Conservation (phyloP, 495 filamentous ascomycete genomes). For the Xylaria bambusicola region DNA sequence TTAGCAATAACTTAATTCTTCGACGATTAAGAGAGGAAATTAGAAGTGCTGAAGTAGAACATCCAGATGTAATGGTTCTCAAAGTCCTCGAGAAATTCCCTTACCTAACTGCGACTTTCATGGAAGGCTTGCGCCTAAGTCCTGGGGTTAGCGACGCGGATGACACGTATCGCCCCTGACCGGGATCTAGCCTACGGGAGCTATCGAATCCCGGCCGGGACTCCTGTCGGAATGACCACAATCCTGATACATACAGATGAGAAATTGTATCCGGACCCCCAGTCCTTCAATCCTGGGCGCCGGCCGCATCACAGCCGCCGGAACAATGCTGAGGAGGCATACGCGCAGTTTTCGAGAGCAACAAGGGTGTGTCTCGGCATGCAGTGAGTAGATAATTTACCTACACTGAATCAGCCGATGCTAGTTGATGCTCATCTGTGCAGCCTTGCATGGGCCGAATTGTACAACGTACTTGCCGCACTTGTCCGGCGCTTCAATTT, state of each 20-base stretch:
- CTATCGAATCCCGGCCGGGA: constrained; percentile 51
- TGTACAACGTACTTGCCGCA: constrained; percentile 24
- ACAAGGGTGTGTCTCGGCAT: constrained; percentile 33
- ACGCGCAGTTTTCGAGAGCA: constrained; percentile 30
- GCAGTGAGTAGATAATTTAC: constrained; percentile 32
- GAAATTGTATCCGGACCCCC: constrained; percentile 23
- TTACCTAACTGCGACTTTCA: constrained; percentile 36
- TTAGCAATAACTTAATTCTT: too few species aligned
- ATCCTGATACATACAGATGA: constrained; percentile 35
- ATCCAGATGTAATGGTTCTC: too few species aligned
- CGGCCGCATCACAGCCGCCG: constrained; percentile 21
- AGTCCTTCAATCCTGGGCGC: constrained; percentile 23
- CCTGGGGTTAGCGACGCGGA: constrained; percentile 38
- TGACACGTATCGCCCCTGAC: constrained; percentile 40
- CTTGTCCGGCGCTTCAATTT: constrained; percentile 28
- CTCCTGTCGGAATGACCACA: constrained; percentile 37
- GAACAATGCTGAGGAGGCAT: constrained; percentile 21
- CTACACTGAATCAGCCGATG: not conserved
- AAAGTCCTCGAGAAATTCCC: constrained; percentile 26
- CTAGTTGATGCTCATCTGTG: not conserved
- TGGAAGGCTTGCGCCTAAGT: constrained; percentile 40
- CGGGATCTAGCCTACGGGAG: constrained; percentile 39
- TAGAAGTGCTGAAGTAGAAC: too few species aligned
- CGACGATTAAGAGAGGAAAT: too few species aligned
- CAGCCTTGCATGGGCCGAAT: constrained; percentile 33